phyloP scores from a whole-genome alignment of 2,329 filamentous ascomycete species.

The Xylaria polymorpha region DNA sequence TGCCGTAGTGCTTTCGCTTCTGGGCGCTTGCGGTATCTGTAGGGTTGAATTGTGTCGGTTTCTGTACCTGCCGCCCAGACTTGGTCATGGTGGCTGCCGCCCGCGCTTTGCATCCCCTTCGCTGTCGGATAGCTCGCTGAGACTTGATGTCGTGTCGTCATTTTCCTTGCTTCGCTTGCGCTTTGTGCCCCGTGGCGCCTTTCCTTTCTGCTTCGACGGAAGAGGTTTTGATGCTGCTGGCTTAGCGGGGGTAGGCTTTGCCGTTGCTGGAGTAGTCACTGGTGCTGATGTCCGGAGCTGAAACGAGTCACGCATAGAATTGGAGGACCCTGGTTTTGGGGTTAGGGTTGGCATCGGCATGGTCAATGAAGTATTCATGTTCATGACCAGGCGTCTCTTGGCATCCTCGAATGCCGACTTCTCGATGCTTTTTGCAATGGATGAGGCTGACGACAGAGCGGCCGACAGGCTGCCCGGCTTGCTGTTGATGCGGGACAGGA shows the following conservation, averaged over 20 bases:
- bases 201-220: conserved; percentile 37
- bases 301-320: conserved; percentile 41
- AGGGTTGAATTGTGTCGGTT: conserved; percentile 72
- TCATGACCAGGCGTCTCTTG: conserved; percentile 55
- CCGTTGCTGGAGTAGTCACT: not conserved
- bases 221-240: conserved; percentile 33
- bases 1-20: conserved; percentile 61
- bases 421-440: conserved; percentile 49
- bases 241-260: conserved; percentile 20
- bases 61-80: conserved; percentile 78
- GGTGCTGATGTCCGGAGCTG: conserved; percentile 43
- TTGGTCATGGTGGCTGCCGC: conserved; percentile 75
- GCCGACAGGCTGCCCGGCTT: conserved; percentile 52
- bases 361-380: conserved; percentile 55
- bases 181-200: conserved; percentile 46
- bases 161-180: conserved; percentile 51
- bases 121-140: conserved; percentile 48
- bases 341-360: conserved; percentile 51
- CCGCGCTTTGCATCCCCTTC: conserved; percentile 53
- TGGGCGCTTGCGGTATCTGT: conserved; percentile 41
- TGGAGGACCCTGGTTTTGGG: not conserved
- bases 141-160: conserved; percentile 43
- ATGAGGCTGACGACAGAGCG: conserved; percentile 51
- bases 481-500: conserved; percentile 53
- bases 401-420: conserved; percentile 50